Conservation (phyloP, 148 eudicot genomes). For the Bassia scoparia region DNA sequence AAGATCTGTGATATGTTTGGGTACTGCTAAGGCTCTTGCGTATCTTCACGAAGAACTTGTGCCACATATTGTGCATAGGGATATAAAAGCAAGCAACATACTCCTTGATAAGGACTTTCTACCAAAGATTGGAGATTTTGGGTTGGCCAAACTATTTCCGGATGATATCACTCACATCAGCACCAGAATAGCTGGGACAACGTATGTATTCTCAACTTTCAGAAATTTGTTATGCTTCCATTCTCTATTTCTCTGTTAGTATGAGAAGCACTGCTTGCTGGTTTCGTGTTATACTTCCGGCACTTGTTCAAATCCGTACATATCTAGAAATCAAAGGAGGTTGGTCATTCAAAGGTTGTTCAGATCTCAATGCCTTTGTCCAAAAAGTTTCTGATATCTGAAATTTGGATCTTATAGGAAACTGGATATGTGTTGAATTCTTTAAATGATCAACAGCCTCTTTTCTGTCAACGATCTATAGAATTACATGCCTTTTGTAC, state of each 20-base stretch:
- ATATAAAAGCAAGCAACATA: slow-evolving; percentile 93
- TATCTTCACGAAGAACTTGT: slow-evolving; percentile 93
- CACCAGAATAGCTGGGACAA: slow-evolving; percentile 88
- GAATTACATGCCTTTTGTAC: too few relatives aligned
- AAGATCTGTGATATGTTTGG: slow-evolving; percentile 76
- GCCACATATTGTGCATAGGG: slow-evolving; percentile 91
- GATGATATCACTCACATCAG: slow-evolving; percentile 88
- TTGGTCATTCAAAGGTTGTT: too few relatives aligned
- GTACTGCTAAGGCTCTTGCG: slow-evolving; percentile 72
- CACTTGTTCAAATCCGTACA: not conserved
- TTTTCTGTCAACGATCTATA: not conserved
- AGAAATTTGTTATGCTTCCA: not conserved
- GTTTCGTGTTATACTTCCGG: not conserved
- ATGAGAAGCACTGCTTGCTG: not conserved
- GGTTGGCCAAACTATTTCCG: slow-evolving; percentile 94
- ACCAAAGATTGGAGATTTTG: slow-evolving; percentile 96
- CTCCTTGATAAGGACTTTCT: slow-evolving; percentile 61
- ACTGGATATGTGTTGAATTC: not conserved
- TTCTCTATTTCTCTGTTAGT: not conserved
- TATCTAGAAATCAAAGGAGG: too few relatives aligned
- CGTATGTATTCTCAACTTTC: slow-evolving; percentile 45
- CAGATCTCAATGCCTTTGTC: too few relatives aligned
- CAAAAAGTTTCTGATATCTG: not conserved
- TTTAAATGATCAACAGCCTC: not conserved
- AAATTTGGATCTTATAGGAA: not conserved